Evolutionary conservation across 1,139 yeast genomes (phyloP), one percentile per base, ranked within the genome.

Genomic region (Sugiyamaella japonica): DNA sequence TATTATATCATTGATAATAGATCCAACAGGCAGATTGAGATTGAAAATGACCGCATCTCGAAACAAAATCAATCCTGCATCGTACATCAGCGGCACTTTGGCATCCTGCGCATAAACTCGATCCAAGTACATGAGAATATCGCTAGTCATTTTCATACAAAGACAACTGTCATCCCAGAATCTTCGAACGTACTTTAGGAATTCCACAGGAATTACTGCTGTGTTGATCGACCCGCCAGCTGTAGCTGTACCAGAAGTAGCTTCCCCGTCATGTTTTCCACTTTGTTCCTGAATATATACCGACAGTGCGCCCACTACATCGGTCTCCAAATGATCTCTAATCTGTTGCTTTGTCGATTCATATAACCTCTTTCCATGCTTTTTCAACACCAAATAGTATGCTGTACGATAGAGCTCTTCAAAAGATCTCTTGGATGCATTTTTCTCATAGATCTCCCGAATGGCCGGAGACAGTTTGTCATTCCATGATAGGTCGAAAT

Each of bases 381-480:
- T 90, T 56, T 88, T 78, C 45, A 89, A 70, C 2, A 90, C 97
- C 41, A 90, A 69, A 17, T 84, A 83, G 66, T 93, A 93, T 0
- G 95, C 89, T 38, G 85, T 82, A 50, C 96, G 75, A 68, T 93
- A 93, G 1, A 93, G 77, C 61, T 85, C 89, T 63, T 90, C 97
- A 67, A 89, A 93, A 1, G 96, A 87, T 32, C 91, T 75, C 56
- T 81, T 79, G 3, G 89, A 82, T 9, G 90, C 91, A 66, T 87
- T 83, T 62, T 86, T 84, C 49, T 78, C 76, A 64, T 86, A 88
- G 53, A 93, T 91, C 65, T 86, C 89, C 28, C 72, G 73, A 43
- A 93, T 84, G 31, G 97, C 98, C 43, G 81, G 76, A n/a, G 86
- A 74, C 32, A 93, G 75, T 1, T 82, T 73, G 10, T 58, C 59